Base-by-base conservation (phyloP, 805 yeast species). In the Tetrapisispora taiwanensis region DNA sequence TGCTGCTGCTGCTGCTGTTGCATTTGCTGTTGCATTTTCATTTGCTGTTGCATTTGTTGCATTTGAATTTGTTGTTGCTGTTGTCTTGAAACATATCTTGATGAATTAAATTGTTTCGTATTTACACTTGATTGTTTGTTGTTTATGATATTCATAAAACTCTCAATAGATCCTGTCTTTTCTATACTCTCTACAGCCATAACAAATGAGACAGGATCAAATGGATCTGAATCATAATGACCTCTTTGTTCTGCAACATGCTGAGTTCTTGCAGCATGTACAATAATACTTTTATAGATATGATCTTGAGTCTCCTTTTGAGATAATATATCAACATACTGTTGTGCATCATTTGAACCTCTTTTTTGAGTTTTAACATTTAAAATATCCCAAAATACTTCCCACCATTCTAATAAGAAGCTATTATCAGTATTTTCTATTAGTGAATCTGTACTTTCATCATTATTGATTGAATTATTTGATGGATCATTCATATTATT, bases 321-420 rank as follows among this genome's bases (percentile, higher is more conserved):
- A 39, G 72, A 57, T 50, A 81, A 79, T 49, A 77, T 70, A 50
- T 81, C 84, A 54, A 78, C 79, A 63, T 84, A 85, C 56, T 82
- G 84, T 38, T 76, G 74, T 3, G 92, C 90, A 46, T 75, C 66
- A 2, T 71, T 67, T 3, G 84, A 75, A 13, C 80, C 77, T 14
- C 78, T 81, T 46, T 79, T 69, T 49, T 75, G 78, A 35, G 85
- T 78, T 53, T 87, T 73, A 3, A 94, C 95, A 56, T 84, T 84
- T 63, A 82, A 85, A 26, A 87, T 80, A 59, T 88, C 96, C 96
- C 96, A 89, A 60, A 88, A 89, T 15, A 89, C 79, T 68, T 79
- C 87, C 96, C 96, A 88, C 97, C 97, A 88, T 61, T 89, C 97
- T 55, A 77, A 81, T 20, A 88, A 66, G 56, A 86, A 88, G 7